phyloP scores from a whole-genome alignment of 208 protist genomes.

The Crithidia bombi region DNA sequence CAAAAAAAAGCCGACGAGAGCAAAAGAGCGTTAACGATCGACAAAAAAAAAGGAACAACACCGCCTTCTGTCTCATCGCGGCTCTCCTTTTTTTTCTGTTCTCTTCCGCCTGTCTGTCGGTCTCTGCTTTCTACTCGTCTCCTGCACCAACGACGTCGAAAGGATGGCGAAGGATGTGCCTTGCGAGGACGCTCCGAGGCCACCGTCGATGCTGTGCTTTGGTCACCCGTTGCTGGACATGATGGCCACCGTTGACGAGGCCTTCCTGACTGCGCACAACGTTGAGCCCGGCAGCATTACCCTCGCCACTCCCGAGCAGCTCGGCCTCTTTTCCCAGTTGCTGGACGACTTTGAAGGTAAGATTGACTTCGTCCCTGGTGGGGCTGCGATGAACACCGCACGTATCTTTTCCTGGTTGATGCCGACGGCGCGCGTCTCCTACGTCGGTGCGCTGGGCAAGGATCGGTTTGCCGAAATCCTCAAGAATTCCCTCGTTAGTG shows the following conservation, averaged over 20 bases:
- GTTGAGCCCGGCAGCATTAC: conserved; percentile 86
- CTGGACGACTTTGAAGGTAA: conserved; percentile 43
- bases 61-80: not conserved
- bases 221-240: conserved; percentile 98
- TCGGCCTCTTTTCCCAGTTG: conserved; percentile 88
- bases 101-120: too few species aligned
- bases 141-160: not conserved
- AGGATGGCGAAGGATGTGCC: conserved; percentile 22
- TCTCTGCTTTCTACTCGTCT: too few species aligned
- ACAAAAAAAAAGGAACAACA: not conserved
- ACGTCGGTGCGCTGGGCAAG: conserved; percentile 92
- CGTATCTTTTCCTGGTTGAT: conserved; percentile 86
- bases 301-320: conserved; percentile 92
- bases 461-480: conserved; percentile 92
- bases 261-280: conserved; percentile 86
- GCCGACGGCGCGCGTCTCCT: conserved; percentile 43
- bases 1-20: too few species aligned
- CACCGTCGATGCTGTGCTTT: conserved; percentile 58
- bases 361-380: conserved; percentile 96
- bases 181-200: not conserved
- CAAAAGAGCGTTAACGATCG: not conserved
- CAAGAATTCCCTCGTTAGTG: conserved; percentile 47
- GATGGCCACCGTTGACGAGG: conserved; percentile 85
- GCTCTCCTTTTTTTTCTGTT: conserved; percentile 22
- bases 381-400: conserved; percentile 97